phyloP scores from a whole-genome alignment of 768 basidiomycete genomes.

The Hortiboletus campestris region DNA sequence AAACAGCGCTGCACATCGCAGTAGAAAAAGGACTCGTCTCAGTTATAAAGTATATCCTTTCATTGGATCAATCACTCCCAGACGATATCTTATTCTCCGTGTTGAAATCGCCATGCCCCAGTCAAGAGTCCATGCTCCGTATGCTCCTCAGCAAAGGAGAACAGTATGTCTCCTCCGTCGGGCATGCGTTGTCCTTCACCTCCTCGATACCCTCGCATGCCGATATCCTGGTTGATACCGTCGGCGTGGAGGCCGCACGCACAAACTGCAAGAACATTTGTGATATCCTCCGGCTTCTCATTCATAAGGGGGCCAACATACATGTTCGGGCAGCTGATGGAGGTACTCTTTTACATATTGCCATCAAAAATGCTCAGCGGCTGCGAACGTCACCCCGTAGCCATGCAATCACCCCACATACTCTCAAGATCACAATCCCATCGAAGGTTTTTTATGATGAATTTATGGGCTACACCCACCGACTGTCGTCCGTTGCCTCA shows the following conservation, averaged over 20 bases:
- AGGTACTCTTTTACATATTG: not conserved
- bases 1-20: not conserved
- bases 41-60: not conserved
- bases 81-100: slow-evolving; percentile 3
- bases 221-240: not conserved
- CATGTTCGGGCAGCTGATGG: not conserved
- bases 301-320: not conserved
- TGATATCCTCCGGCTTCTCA: not conserved
- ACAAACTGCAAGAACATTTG: not conserved
- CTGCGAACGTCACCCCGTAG: not conserved
- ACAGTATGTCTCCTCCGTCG: not conserved
- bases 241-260: no score
- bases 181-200: not conserved
- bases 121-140: not conserved
- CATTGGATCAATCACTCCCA: not conserved
- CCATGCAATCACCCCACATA: no score
- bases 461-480: no score
- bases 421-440: no score
- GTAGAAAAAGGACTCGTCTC: not conserved
- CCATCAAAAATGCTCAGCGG: not conserved
- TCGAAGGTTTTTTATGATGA: no score
- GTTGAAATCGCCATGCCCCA: not conserved
- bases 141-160: not conserved
- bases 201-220: not conserved
- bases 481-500: no score